These are phyloP conservation scores for Penicillium dipodomyicola DNA, from an alignment of 495 filamentous ascomycete genomes.

Conservation along the genomic window DNA sequence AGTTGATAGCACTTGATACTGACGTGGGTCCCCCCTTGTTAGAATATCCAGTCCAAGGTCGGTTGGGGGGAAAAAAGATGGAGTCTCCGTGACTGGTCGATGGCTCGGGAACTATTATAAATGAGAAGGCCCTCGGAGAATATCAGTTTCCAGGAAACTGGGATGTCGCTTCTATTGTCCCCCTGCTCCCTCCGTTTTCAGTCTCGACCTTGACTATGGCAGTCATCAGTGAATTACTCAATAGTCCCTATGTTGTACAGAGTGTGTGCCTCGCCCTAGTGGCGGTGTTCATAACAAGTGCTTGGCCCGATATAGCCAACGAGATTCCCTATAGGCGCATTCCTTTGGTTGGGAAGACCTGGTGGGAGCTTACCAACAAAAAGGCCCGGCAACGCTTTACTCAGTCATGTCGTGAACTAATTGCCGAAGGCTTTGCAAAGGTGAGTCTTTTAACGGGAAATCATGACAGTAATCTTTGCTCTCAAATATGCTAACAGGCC, in stretches of 20 bases:
- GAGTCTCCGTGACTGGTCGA: background rate
- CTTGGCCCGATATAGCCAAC: constrained; percentile 30
- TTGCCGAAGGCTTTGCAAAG: constrained; percentile 33
- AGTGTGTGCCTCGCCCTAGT: constrained; percentile 23
- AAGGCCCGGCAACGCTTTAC: constrained; percentile 30
- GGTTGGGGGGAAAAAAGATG: background rate
- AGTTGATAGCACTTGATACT: constrained; percentile 1
- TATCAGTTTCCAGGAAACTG: background rate
- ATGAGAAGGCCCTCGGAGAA: background rate
- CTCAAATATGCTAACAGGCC: background rate
- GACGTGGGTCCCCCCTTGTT: background rate
- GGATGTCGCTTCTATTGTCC: background rate
- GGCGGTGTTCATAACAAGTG: constrained; percentile 22
- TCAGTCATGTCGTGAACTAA: constrained; percentile 23
- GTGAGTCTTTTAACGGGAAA: constrained; percentile 12
- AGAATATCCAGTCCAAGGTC: background rate
- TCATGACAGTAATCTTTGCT: background rate
- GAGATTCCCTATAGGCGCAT: constrained; percentile 31
- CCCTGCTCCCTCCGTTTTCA: background rate
- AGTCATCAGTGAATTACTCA: constrained; percentile 23
- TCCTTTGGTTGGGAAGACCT: constrained; percentile 31
- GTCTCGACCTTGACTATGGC: constrained; percentile 21
- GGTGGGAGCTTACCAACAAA: constrained; percentile 34
- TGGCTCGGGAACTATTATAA: background rate
- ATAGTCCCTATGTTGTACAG: constrained; percentile 26